Conservation (phyloP, 106 monocot species). For the Narthecium ossifragum region DNA sequence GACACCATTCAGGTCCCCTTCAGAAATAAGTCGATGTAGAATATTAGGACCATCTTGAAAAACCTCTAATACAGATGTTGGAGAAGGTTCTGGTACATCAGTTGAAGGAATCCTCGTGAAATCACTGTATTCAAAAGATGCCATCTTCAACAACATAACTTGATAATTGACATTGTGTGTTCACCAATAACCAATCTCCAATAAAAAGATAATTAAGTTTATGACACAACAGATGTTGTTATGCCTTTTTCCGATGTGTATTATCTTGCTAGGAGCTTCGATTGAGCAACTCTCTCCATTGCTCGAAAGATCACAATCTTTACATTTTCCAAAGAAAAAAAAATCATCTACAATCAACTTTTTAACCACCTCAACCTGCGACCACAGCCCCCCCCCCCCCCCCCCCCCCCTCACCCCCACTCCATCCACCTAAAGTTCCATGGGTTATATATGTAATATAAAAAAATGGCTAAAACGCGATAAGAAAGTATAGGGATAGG, state of each 20-base stretch:
- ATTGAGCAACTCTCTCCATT: too few relatives aligned
- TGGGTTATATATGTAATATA: too few relatives aligned
- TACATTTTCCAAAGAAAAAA: constrained; percentile 2
- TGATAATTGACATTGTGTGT: too few relatives aligned
- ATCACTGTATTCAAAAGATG: constrained; percentile 58
- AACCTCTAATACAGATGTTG: constrained; percentile 68
- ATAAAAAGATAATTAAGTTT: too few relatives aligned
- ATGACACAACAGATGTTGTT: too few relatives aligned
- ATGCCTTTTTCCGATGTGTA: too few relatives aligned
- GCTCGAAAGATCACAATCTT: too few relatives aligned
- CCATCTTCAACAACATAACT: too few relatives aligned
- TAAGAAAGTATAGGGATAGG: not conserved
- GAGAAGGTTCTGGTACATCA: constrained; percentile 57
- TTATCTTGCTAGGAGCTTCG: too few relatives aligned
- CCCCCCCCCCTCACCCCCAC: not conserved
- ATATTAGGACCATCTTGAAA: constrained; percentile 61
- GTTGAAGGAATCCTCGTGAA: constrained; percentile 18
- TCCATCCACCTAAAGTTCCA: not conserved
- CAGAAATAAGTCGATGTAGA: constrained; percentile 73
- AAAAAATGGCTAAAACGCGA: not conserved
- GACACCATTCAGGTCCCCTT: constrained; percentile 64
- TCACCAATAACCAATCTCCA: too few relatives aligned
- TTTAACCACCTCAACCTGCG: too few relatives aligned
- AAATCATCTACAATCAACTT: too few relatives aligned
- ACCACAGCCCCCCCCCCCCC: not conserved